Percentiles rank a stretch among this genome's conserved stretches.
Conservation (phyloP, 2,329 filamentous ascomycete species). For the Cylindrodendrum hubeiense region DNA sequence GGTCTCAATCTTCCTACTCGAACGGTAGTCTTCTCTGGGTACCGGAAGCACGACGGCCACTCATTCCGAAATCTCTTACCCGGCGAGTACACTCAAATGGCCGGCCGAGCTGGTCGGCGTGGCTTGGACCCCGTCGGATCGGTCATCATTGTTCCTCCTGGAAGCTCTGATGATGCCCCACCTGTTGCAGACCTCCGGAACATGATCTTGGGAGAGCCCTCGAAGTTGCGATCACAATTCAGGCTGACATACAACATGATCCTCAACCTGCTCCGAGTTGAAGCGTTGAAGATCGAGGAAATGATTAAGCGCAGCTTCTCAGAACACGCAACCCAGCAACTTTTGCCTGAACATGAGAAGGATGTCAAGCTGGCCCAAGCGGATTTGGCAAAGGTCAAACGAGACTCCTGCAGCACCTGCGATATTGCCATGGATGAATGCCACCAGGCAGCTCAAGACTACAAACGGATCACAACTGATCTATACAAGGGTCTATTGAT, state of each 20-base stretch:
- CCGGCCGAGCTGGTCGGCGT: constrained; percentile 91
- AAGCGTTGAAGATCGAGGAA: constrained; percentile 98
- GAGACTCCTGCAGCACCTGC: constrained; percentile 85
- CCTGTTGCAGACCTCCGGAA: constrained; percentile 84
- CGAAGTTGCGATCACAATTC: constrained; percentile 96
- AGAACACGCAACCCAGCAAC: constrained; percentile 94
- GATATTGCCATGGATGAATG: constrained; percentile 84
- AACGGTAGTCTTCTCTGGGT: constrained; percentile 97
- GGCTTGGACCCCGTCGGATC: constrained; percentile 93
- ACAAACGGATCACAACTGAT: constrained; percentile 82
- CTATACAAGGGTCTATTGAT: constrained; percentile 81
- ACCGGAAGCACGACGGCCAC: constrained; percentile 95
- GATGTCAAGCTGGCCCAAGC: constrained; percentile 92
- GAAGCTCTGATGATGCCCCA: constrained; percentile 85
- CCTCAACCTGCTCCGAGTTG: constrained; percentile 91
- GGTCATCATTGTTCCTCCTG: constrained; percentile 91
- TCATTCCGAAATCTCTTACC: constrained; percentile 91
- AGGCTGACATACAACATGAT: constrained; percentile 99
- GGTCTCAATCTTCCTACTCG: constrained; percentile 94
- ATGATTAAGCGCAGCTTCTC: constrained; percentile 99
- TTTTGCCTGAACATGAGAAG: constrained; percentile 95
- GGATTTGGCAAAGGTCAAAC: constrained; percentile 89
- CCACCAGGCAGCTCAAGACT: constrained; percentile 85
- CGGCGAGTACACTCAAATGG: constrained; percentile 99
- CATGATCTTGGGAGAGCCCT: constrained; percentile 97